Conservation (phyloP, 768 basidiomycete genomes). For the Cyathus striatus region DNA sequence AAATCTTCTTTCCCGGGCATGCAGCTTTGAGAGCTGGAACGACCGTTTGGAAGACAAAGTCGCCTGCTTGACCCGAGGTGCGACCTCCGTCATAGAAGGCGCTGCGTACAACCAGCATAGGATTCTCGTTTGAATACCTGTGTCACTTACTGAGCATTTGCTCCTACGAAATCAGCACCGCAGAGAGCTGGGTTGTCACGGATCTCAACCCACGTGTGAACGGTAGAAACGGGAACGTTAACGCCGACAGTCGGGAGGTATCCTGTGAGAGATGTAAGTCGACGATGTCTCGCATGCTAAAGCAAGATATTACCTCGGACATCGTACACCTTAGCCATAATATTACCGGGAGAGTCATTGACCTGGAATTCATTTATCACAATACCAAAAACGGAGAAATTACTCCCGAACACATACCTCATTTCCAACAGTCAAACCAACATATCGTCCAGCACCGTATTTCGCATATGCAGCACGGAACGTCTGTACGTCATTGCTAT, state of each 20-base stretch:
- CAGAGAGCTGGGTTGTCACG: constrained; percentile 25
- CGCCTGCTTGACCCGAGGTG: constrained; percentile 24
- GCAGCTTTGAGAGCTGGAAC: constrained; percentile 26
- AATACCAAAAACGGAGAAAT: too few species aligned
- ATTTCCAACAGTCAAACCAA: constrained; percentile 31
- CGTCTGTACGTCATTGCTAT: constrained; percentile 27
- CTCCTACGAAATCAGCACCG: constrained; percentile 30
- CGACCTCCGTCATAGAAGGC: constrained; percentile 29
- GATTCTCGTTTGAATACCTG: neutral
- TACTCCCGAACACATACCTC: constrained; percentile 15
- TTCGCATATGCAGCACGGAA: constrained; percentile 25
- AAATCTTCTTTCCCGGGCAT: constrained; percentile 31
- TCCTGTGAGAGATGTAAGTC: constrained; percentile 11
- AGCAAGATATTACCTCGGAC: constrained; percentile 21
- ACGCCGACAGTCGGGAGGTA: constrained; percentile 26
- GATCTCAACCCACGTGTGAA: constrained; percentile 30
- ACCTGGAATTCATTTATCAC: constrained; percentile 10
- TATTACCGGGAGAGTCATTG: constrained; percentile 21
- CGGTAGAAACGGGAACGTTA: constrained; percentile 28
- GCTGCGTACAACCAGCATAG: constrained; percentile 10
- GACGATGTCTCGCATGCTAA: constrained; percentile 5
- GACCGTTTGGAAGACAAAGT: constrained; percentile 33
- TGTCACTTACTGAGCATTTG: constrained; percentile 31
- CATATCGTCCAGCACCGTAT: constrained; percentile 25
- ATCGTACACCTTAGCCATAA: constrained; percentile 29